Evolutionary conservation across 331 rosid species (phyloP), one percentile per base, ranked within the genome.

Genomic region (Quercus phellos): DNA sequence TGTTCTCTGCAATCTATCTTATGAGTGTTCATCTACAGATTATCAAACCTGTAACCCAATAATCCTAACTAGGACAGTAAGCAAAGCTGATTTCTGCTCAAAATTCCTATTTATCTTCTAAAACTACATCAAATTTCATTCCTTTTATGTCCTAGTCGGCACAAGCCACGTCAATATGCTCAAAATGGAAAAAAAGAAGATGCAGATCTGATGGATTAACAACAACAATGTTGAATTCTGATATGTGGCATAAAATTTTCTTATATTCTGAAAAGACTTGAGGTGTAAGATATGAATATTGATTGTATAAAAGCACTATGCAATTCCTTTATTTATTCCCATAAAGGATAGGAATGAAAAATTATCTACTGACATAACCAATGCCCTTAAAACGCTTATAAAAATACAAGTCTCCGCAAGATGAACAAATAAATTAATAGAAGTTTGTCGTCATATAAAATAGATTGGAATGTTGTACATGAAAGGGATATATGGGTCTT

Each of bases 21-120:
- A 77, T 78, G 81, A 68, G 56, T 64, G 63, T 87, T 90, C 97
- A 90, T 92, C 83, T 88, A 76, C 77, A 78, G 13, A 55, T 12
- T 35, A 74, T 29, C 21, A 18, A 43, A 22, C 29, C 58, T 5
- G 38, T 6, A 60, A 51, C 34, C 56, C 56, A 61, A 61, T 32
- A 58, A 21, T 51, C 35, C 59, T 19, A 32, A 11, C 78, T 78
- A 81, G 59, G 74, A 59, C 51, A 80, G 70, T 59, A 68, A 78
- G 43, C 2, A 56, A 50, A 26, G 27, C 26, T 66, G 8, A 29
- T 13, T 58, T 51, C 27, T 80, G 80, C 68, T 72, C 51, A 80
- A 50, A 76, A 61, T 35, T 68, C 56, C 77, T n/a, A 35, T 63
- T 59, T 70, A 54, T 59, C 59, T 61, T 22, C 74, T 21, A 67